Evolutionary conservation across 2,329 filamentous ascomycete species (phyloP), one percentile per base, ranked within the genome.

Genomic region (Colletotrichum orbiculare): DNA sequence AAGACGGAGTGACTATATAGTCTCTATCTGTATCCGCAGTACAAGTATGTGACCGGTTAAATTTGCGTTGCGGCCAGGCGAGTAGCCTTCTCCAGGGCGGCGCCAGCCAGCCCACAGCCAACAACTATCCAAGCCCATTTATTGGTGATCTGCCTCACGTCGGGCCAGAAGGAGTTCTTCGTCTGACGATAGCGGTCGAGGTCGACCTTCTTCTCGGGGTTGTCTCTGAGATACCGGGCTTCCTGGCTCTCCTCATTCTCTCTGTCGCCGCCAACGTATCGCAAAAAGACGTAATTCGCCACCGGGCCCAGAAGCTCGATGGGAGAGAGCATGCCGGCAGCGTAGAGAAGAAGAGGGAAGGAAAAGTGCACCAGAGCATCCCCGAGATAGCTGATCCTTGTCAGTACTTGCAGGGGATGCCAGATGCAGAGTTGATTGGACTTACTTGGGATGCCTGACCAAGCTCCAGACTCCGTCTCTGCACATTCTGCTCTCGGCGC

Each of bases 91-190:
- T 88, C 85, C 10, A 83, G 56, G 2, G 79, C 75, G 0, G 84
- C 81, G 25, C 81, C 84, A 2, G 78, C 75, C 13, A 78, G 78
- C 12, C 87, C 86, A 43, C 79, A 76, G 1, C 80, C 84, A n/a
- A 84, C 59, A 2, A 88, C 79, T 33, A 77, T 77, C 82, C 85
- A 85, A 4, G 82, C 72, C 87, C 86, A 89, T 61, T 82, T 81
- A 66, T 88, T 89, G 34, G 70, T 73, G 7, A 85, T 56, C 72
- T 87, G 83, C 35, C 77, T 73, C 1, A 78, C 56, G 11, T 76
- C 76, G 2, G 86, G 86, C 86, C 86, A 89, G 73, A 89, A 86
- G 35, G 83, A 82, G 68, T 89, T 88, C 73, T 86, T 86, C 69
- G 84, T 80, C 17, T 74, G 68, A 52, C 80, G 79, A 76, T 84